Conservation (phyloP, 306 rosid species). For the Senna tora region DNA sequence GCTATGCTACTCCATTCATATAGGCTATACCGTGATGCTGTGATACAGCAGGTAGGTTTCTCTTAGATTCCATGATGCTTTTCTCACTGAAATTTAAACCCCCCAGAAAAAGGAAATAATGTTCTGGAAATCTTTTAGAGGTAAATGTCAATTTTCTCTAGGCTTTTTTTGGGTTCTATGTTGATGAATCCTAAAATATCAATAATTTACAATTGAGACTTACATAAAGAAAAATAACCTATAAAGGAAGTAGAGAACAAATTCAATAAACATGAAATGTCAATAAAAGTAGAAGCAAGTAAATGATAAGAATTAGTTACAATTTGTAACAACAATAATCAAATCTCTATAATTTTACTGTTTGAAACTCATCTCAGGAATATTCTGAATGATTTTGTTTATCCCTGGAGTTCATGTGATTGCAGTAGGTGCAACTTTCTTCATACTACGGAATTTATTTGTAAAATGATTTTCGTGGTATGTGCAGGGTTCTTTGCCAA, state of each 20-base stretch:
- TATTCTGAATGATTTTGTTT: background rate
- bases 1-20: constrained; percentile 94
- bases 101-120: too few species aligned
- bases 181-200: constrained; percentile 12
- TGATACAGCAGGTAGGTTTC: constrained; percentile 87
- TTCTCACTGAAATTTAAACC: constrained; percentile 15
- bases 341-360: too few species aligned
- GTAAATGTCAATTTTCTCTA: constrained; percentile 36
- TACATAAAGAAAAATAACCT: constrained; percentile 3
- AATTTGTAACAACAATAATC: too few species aligned
- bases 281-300: background rate
- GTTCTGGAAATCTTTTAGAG: background rate
- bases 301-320: background rate
- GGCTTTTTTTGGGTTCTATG: constrained; percentile 2
- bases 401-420: constrained; percentile 31
- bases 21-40: constrained; percentile 96
- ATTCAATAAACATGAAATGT: constrained; percentile 17
- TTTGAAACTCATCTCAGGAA: constrained; percentile 23
- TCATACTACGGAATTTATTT: constrained; percentile 16
- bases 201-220: background rate
- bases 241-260: background rate
- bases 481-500: constrained; percentile 94
- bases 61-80: constrained; percentile 23
- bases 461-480: constrained; percentile 40
- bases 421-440: constrained; percentile 20